phyloP scores from a whole-genome alignment of 1,284 basidiomycete genomes.

The Rhodotorula sp. region DNA sequence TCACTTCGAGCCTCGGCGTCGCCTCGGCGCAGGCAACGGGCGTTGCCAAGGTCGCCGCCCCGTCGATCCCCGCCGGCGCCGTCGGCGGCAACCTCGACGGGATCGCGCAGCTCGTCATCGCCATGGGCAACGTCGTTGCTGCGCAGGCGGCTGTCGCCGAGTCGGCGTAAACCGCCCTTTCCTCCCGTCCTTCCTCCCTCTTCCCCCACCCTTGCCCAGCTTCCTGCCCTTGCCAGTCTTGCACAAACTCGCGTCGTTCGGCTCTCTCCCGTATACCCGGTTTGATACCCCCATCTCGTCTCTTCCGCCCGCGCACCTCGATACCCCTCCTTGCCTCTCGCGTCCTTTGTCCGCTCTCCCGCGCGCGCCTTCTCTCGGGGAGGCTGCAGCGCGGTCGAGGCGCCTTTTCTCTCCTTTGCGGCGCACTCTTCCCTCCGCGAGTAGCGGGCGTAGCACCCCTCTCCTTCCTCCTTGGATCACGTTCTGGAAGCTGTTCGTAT shows the following conservation, averaged over 20 bases:
- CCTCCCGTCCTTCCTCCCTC: background rate
- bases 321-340: background rate
- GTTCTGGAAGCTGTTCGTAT: too few relatives aligned
- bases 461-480: too few relatives aligned
- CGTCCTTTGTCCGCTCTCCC: background rate
- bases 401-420: background rate
- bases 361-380: background rate
- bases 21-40: background rate
- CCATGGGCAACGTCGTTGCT: constrained; percentile 36
- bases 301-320: background rate
- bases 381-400: background rate
- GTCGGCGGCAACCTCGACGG: constrained; percentile 39
- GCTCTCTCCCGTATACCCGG: too few relatives aligned
- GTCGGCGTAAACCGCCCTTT: too few relatives aligned
- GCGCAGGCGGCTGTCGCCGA: constrained; percentile 14
- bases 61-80: constrained; percentile 5
- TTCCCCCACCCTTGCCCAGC: background rate
- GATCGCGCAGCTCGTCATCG: constrained; percentile 37
- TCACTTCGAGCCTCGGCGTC: background rate
- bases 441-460: too few relatives aligned
- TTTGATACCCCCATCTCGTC: background rate
- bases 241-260: too few relatives aligned
- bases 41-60: background rate
- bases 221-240: too few relatives aligned
- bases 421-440: background rate